phyloP scores from a whole-genome alignment of 2,329 filamentous ascomycete genomes.

The Verticillium tricorpus region DNA sequence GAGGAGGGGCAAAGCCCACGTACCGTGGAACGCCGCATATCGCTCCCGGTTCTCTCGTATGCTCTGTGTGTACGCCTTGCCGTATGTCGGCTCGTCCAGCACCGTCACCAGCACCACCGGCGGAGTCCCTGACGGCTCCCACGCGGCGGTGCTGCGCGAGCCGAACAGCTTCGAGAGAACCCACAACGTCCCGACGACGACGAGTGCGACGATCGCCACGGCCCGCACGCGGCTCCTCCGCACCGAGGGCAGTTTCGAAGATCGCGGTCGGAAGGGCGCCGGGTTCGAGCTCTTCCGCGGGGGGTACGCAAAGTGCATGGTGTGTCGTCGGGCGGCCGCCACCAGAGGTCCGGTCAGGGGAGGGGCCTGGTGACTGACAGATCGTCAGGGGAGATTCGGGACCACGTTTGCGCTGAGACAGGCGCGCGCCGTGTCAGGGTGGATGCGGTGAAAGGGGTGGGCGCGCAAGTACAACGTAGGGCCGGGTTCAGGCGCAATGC shows the following conservation, averaged over 20 bases:
- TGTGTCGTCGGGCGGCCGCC: conserved; percentile 4
- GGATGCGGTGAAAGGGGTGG: not conserved
- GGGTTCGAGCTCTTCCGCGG: conserved; percentile 78
- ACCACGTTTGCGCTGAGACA: not conserved
- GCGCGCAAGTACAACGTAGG: not conserved
- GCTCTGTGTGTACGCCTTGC: conserved; percentile 62
- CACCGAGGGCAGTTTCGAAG: conserved; percentile 47
- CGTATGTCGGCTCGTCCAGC: conserved; percentile 63
- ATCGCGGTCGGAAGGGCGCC: conserved; percentile 63
- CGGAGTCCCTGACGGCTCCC: conserved; percentile 48
- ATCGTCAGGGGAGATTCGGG: not conserved
- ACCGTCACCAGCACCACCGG: conserved; percentile 79
- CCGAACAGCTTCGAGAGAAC: conserved; percentile 39
- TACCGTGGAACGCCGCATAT: conserved; percentile 86
- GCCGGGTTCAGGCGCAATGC: not conserved
- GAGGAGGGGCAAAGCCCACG: conserved; percentile 18
- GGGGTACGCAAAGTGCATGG: conserved; percentile 90
- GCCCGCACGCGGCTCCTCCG: conserved; percentile 61
- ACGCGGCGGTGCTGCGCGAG: not conserved
- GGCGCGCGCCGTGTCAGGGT: not conserved
- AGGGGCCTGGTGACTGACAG: not conserved
- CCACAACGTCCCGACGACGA: conserved; percentile 55
- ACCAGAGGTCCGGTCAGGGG: not conserved
- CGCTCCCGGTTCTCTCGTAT: conserved; percentile 78
- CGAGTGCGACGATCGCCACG: conserved; percentile 49